phyloP scores from a whole-genome alignment of 202 grass and related monocot genomes.

The Saccharum hybrid region DNA sequence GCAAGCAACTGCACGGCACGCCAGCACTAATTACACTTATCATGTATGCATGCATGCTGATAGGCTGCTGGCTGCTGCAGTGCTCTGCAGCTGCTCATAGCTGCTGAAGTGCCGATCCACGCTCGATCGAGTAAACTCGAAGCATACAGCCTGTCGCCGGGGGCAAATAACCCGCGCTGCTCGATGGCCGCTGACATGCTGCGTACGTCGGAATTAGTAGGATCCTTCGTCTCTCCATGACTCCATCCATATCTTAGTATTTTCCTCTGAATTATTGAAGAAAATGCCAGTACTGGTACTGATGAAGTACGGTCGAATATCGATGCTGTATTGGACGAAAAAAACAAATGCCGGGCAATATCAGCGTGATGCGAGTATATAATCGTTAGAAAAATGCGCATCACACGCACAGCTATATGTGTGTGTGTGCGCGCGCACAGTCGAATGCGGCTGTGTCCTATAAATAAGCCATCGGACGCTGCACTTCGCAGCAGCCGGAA shows the following conservation, averaged over 20 bases:
- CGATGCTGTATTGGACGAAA: neutral
- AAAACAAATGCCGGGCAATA: neutral
- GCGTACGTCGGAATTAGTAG: conserved; percentile 32
- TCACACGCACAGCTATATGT: neutral
- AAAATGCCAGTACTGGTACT: neutral
- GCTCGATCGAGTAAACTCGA: conserved; percentile 54
- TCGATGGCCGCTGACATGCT: conserved; percentile 31
- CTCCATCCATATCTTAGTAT: conserved; percentile 7
- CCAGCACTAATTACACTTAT: conserved; percentile 37
- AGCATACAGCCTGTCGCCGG: conserved; percentile 45
- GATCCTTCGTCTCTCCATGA: conserved; percentile 29
- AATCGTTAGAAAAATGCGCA: conserved; percentile 40
- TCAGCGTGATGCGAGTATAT: conserved; percentile 36
- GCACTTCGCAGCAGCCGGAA: conserved; percentile 44
- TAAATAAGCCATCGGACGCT: conserved; percentile 58
- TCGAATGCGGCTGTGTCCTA: conserved; percentile 25
- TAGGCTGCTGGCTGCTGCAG: neutral
- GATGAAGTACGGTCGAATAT: conserved; percentile 3
- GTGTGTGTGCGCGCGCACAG: neutral
- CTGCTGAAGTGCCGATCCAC: conserved; percentile 29
- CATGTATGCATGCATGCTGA: conserved; percentile 26
- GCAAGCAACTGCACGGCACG: conserved; percentile 34
- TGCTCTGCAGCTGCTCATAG: neutral
- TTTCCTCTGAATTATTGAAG: conserved; percentile 48
- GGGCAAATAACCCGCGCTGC: too few species aligned